phyloP scores from a whole-genome alignment of 441 rosid genomes.

The Croton setiger region DNA sequence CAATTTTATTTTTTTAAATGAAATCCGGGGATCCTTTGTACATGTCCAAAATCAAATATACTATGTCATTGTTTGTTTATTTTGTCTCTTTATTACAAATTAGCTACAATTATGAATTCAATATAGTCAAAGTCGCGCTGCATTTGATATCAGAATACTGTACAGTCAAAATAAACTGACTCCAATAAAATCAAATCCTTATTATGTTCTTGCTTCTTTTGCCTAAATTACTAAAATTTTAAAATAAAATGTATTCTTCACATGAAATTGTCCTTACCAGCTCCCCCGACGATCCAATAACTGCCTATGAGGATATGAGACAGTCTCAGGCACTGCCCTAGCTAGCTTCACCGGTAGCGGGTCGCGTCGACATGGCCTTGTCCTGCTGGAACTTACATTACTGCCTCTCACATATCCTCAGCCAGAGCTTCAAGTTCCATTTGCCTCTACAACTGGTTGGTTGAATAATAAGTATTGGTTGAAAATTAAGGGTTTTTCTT shows the following conservation, averaged over 20 bases:
- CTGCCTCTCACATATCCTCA: constrained; percentile 42
- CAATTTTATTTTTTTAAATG: no score
- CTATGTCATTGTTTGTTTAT: no score
- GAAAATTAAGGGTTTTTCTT: no score
- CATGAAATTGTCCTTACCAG: constrained; percentile 37
- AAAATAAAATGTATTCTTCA: constrained; percentile 12
- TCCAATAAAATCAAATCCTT: not conserved
- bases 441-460: constrained; percentile 47
- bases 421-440: constrained; percentile 35
- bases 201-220: not conserved
- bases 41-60: no score
- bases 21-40: no score
- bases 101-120: no score
- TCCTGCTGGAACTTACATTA: constrained; percentile 37
- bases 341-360: constrained; percentile 38
- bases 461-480: no score
- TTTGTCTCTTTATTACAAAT: no score
- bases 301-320: constrained; percentile 37
- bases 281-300: constrained; percentile 43
- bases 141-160: no score
- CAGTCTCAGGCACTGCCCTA: constrained; percentile 30
- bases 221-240: not conserved
- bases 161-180: no score
- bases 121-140: no score
- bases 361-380: constrained; percentile 43